Base-by-base conservation (phyloP, 2,329 filamentous ascomycete species). In the Verticillium nubilum region DNA sequence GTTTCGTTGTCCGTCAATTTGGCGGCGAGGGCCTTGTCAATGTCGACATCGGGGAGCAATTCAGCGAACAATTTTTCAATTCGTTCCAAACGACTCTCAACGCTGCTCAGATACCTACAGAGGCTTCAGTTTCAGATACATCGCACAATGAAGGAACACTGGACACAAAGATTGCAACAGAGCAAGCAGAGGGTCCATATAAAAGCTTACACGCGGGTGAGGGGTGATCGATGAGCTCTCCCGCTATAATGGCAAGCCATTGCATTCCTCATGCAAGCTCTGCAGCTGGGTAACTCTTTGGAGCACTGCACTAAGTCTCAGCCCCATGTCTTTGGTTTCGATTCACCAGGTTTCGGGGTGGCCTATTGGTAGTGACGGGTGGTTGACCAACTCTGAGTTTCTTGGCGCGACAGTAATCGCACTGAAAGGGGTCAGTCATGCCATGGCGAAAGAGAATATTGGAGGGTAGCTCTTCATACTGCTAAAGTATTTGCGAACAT, bases 241-340 rank as follows among this genome's bases (percentile, higher is more conserved):
- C 68, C 66, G 53, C 68, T 69, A 54, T 70, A 69, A 42, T 68
- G 65, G 55, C 68, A 70, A 27, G 59, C 17, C 33, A 62, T 58
- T 37, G 59, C 57, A 55, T 67, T 66, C 54, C 67, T 64, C 6
- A 63, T 31, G 31, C 67, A 70, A 17, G 63, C 64, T n/a, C 37
- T 63, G 59, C 68, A 70, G 25, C 57, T 62, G 1, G 68, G 68
- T 2, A 62, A 58, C 23, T 68, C 62, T 54, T 67, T 68, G 15
- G 67, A 67, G 54, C 68, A 69, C 67, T 69, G 37, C 10, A 19
- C 26, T 7, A 28, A 10, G 17, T 37, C 5, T 37, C 35, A 37
- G 35, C 2, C 4, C 35, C 35, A 37, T 37, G 15, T 12, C 35
- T 15, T 37, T 3, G 17, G 15, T 5, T 15, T 37, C 35, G 15